Evolutionary conservation across 257 asterid genomes (phyloP).

Genomic region (Euphrasia confusa): DNA sequence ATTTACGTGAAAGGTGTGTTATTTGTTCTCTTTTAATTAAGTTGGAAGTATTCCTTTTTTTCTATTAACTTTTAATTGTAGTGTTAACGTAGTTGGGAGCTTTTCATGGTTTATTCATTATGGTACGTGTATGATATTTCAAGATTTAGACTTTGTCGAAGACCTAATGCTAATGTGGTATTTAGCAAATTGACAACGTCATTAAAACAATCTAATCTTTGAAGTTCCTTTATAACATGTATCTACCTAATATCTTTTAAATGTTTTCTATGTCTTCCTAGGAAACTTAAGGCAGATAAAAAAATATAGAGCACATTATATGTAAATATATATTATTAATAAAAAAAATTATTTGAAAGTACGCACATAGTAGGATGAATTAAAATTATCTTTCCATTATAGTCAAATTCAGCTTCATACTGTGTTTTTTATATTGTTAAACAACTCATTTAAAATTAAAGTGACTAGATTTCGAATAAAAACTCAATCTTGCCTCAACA

Average conservation of each 20-base stretch:
- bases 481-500: too few species aligned
- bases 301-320: too few species aligned
- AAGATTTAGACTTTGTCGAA: not conserved
- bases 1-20: slow-evolving; percentile 83
- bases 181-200: not conserved
- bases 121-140: slow-evolving; percentile 13
- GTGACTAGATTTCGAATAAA: too few species aligned
- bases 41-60: not conserved
- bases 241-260: not conserved
- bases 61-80: not conserved
- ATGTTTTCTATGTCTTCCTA: too few species aligned
- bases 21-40: not conserved
- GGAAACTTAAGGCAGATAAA: too few species aligned
- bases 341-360: too few species aligned
- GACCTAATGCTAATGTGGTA: slow-evolving; percentile 12
- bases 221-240: slow-evolving; percentile 5
- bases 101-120: slow-evolving; percentile 15
- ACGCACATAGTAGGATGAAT: too few species aligned
- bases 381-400: too few species aligned
- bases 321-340: too few species aligned
- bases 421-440: too few species aligned
- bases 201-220: slow-evolving; percentile 1
- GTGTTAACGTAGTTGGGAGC: not conserved
- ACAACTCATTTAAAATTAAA: too few species aligned
- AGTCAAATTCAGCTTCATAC: too few species aligned